Base-by-base conservation (phyloP, 2,329 filamentous ascomycete species). In the Colletotrichum neosansevieriae region DNA sequence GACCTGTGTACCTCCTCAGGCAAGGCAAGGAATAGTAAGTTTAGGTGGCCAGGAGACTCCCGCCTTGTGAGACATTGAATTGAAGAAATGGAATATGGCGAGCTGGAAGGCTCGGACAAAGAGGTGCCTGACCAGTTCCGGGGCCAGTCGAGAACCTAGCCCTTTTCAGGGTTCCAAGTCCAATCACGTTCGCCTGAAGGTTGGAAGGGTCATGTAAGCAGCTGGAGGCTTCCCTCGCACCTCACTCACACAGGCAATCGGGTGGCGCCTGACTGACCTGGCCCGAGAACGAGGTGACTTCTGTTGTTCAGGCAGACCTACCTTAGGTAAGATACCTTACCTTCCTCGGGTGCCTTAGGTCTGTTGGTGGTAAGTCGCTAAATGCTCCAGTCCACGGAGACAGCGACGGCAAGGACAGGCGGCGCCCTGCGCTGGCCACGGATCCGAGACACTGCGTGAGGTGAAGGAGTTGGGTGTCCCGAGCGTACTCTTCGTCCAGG, bases 381-480 rank as follows among this genome's bases (percentile, higher is more conserved):
- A 29, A 29, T 6, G 7, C 29, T 29, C 24, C 24, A 29, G 24
- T 29, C 24, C 24, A 38, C 47, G 45, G 45, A 61, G 47, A 49
- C 54, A 38, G 61, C 32, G 47, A 68, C 60, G 47, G 60, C 47
- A 60, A 50, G 58, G 32, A 56, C 63, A 63, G 58, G 42, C 58
- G 63, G 42, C 63, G 58, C 32, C 58, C 63, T 63, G 65, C 51
- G 61, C 61, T 58, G 65, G 54, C 61, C 65, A 68, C 65, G 65
- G 65, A 68, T 68, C 65, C 65, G 65, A 68, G 65, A 68, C 65
- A 68, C 65, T 68, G 65, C 61, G 65, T 68, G 65, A 51, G 34
- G 38, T 29, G 17, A 10, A 17, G 12, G 21, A 53, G n/a, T 40
- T 34, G 40, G 62, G 56, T 51, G 57, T 29, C 34, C 44, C 47